Percentiles rank a stretch among this genome's conserved stretches.
Evolutionary conservation across 768 basidiomycete genomes (phyloP).

Genomic region (Mycena rebaudengoi): DNA sequence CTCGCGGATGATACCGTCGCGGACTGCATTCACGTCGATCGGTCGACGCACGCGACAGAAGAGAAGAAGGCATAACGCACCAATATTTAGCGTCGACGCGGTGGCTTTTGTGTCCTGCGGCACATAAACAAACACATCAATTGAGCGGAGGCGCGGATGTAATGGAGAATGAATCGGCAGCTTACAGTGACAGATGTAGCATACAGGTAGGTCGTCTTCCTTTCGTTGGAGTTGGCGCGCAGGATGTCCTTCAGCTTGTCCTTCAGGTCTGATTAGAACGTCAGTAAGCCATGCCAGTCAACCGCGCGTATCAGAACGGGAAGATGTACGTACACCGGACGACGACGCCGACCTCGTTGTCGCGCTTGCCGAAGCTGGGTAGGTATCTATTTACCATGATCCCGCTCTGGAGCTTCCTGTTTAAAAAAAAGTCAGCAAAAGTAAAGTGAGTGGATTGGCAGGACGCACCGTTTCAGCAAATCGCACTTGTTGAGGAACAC

Average conservation of each 20-base stretch:
- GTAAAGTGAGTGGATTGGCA: too few species aligned
- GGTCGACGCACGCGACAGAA: background rate
- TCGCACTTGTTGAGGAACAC: constrained; percentile 83
- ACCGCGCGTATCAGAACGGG: too few species aligned
- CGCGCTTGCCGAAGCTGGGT: constrained; percentile 32
- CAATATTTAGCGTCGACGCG: constrained; percentile 26
- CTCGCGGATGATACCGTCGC: constrained; percentile 30
- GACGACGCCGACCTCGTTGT: constrained; percentile 53
- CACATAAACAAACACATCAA: background rate
- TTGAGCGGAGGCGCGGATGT: background rate
- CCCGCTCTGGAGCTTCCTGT: constrained; percentile 41
- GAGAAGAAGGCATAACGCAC: background rate
- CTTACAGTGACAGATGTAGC: constrained; percentile 27
- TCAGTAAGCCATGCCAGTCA: too few species aligned
- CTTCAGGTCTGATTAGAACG: constrained; percentile 27
- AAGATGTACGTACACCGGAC: constrained; percentile 53
- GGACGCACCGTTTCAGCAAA: constrained; percentile 53
- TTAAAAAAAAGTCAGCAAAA: background rate
- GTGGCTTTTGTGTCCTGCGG: constrained; percentile 31
- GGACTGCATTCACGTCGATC: background rate
- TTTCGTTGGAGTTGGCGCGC: constrained; percentile 10
- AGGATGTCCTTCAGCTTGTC: constrained; percentile 31
- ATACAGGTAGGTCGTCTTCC: constrained; percentile 26
- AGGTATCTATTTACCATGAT: constrained; percentile 56
- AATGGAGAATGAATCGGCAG: background rate